Conservation (phyloP, 2,329 filamentous ascomycete species). For the Phialophora chinensis region DNA sequence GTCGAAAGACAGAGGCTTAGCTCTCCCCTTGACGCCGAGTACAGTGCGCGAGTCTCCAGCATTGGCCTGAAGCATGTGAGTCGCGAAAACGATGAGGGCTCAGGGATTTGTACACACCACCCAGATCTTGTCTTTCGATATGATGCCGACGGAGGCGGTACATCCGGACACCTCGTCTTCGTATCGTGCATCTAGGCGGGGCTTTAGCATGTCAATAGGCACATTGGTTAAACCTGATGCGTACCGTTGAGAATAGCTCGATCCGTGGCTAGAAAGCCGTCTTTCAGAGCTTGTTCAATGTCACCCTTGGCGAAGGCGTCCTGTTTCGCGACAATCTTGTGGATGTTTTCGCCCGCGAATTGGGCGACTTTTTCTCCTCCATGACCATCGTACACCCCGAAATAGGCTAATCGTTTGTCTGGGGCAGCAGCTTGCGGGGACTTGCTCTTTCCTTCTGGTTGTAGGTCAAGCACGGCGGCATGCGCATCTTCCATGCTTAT, state of each 20-base stretch:
- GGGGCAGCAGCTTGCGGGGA: slow-evolving; percentile 66
- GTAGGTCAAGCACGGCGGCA: slow-evolving; percentile 84
- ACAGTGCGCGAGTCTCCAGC: slow-evolving; percentile 95
- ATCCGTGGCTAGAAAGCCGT: slow-evolving; percentile 95
- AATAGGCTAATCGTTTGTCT: slow-evolving; percentile 83
- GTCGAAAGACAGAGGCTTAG: slow-evolving; percentile 97
- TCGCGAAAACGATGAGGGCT: slow-evolving; percentile 14
- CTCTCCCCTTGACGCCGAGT: slow-evolving; percentile 92
- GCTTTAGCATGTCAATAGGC: slow-evolving; percentile 32
- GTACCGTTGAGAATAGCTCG: slow-evolving; percentile 93
- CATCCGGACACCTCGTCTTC: slow-evolving; percentile 98
- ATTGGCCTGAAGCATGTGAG: slow-evolving; percentile 72
- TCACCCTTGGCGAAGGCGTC: slow-evolving; percentile 89
- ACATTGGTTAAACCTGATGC: slow-evolving; percentile 15
- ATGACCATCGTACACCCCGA: slow-evolving; percentile 97
- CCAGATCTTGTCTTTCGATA: slow-evolving; percentile 91
- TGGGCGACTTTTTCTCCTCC: slow-evolving; percentile 95
- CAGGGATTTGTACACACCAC: slow-evolving; percentile 67
- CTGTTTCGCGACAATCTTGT: slow-evolving; percentile 93
- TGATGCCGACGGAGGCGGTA: slow-evolving; percentile 88
- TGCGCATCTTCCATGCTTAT: slow-evolving; percentile 99
- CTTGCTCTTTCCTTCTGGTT: slow-evolving; percentile 62
- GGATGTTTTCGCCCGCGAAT: slow-evolving; percentile 89
- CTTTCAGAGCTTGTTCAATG: slow-evolving; percentile 94
- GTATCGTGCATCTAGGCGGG: slow-evolving; percentile 81